Percentiles rank a stretch among this genome's conserved stretches.
phyloP scores from a whole-genome alignment of 331 rosid species.

The Phaseolus coccineus region DNA sequence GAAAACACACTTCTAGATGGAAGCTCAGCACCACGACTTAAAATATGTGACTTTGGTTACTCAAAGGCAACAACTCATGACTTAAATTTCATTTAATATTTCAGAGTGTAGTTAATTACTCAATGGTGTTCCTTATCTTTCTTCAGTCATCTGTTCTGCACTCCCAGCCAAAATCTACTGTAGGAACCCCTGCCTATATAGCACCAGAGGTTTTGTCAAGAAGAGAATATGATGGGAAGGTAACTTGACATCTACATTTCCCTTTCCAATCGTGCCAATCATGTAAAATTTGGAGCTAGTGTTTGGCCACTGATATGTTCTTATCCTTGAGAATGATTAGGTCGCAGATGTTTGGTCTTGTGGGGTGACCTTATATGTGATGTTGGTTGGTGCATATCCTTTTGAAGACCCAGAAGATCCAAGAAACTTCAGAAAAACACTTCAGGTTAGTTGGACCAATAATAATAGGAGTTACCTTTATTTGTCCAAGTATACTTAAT shows the following conservation, averaged over 20 bases:
- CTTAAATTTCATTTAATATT: constrained; percentile 20
- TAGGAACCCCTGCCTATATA: constrained; percentile 98
- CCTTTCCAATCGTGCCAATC: background rate
- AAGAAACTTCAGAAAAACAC: constrained; percentile 93
- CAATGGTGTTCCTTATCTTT: constrained; percentile 8
- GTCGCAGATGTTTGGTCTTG: constrained; percentile 99
- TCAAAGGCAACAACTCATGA: constrained; percentile 69
- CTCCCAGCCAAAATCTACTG: constrained; percentile 98
- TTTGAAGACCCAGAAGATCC: constrained; percentile 98
- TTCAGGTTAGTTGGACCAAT: constrained; percentile 61
- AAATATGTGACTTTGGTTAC: constrained; percentile 96
- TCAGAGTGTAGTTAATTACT: background rate
- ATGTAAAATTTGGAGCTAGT: constrained; percentile 37
- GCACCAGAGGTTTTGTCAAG: constrained; percentile 95
- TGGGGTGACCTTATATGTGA: constrained; percentile 98
- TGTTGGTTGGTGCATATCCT: constrained; percentile 99
- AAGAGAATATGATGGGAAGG: constrained; percentile 94
- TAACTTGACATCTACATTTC: constrained; percentile 12
- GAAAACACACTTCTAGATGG: constrained; percentile 96
- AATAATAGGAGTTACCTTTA: background rate
- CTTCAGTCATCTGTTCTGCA: constrained; percentile 90
- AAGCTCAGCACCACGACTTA: constrained; percentile 90
- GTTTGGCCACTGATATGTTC: constrained; percentile 44
- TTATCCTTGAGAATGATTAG: constrained; percentile 59
- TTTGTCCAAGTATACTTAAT: constrained; percentile 8